Evolutionary conservation across 352 stramenopile species (phyloP).

Genomic region (Globisporangium carolinianum): DNA sequence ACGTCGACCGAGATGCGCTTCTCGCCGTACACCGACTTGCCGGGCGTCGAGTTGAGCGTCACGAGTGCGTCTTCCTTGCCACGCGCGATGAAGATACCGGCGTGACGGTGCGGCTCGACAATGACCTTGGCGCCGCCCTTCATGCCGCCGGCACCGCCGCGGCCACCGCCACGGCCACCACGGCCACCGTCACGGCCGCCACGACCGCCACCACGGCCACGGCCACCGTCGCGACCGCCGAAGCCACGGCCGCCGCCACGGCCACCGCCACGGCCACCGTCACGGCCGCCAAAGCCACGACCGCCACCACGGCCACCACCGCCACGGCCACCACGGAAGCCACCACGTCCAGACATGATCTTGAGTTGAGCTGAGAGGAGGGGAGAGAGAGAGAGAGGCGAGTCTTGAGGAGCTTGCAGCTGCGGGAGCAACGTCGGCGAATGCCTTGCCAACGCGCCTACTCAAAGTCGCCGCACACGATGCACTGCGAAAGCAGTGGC

Average conservation of each 20-base stretch:
- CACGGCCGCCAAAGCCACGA: slow-evolving; percentile 28
- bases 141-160: slow-evolving; percentile 84
- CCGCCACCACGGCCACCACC: slow-evolving; percentile 52
- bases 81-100: slow-evolving; percentile 97
- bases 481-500: background rate
- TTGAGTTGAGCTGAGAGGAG: background rate
- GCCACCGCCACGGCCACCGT: slow-evolving; percentile 45
- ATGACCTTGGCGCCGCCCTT: slow-evolving; percentile 95
- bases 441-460: background rate
- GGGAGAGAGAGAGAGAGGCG: background rate
- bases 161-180: slow-evolving; percentile 48
- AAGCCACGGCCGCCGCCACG: slow-evolving; percentile 37
- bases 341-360: slow-evolving; percentile 17
- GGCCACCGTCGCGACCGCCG: slow-evolving; percentile 38
- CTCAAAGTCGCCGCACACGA: background rate
- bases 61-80: slow-evolving; percentile 99
- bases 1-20: slow-evolving; percentile 99
- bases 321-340: slow-evolving; percentile 32
- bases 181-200: slow-evolving; percentile 30
- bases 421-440: slow-evolving; percentile 4
- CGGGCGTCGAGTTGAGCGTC: slow-evolving; percentile 97
- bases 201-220: slow-evolving; percentile 32
- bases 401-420: slow-evolving; percentile 7
- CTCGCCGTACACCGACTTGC: slow-evolving; percentile 99
- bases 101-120: slow-evolving; percentile 97